phyloP scores from a whole-genome alignment of 1,284 basidiomycete species.

The Ganoderma multipileum region DNA sequence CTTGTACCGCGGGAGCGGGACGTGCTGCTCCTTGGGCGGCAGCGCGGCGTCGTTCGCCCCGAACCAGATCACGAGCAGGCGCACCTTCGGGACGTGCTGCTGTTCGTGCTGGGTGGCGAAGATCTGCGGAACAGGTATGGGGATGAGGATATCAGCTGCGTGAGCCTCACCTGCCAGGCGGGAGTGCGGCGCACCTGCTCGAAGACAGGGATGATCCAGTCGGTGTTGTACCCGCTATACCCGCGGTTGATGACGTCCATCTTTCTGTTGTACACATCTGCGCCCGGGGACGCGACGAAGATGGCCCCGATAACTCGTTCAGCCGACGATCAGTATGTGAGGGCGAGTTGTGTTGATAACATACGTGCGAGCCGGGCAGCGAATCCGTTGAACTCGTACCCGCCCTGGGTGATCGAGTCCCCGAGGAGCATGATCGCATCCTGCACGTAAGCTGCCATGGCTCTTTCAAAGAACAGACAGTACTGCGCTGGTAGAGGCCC shows the following conservation, averaged over 20 bases:
- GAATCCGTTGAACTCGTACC: slow-evolving; percentile 65
- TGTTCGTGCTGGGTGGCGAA: slow-evolving; percentile 62
- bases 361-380: slow-evolving; percentile 68
- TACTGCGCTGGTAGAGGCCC: neutral
- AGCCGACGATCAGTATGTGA: neutral
- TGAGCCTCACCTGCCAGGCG: too few relatives aligned
- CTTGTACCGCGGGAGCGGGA: slow-evolving; percentile 73
- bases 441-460: slow-evolving; percentile 64
- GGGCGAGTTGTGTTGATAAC: slow-evolving; percentile 32
- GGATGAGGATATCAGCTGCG: neutral
- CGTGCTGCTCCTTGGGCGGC: slow-evolving; percentile 58
- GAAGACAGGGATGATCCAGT: slow-evolving; percentile 83
- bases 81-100: slow-evolving; percentile 62
- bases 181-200: slow-evolving; percentile 75
- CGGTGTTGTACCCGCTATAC: slow-evolving; percentile 81
- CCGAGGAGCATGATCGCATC: slow-evolving; percentile 78
- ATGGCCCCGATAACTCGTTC: neutral
- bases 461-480: neutral
- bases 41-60: slow-evolving; percentile 79
- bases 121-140: slow-evolving; percentile 44
- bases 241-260: slow-evolving; percentile 88
- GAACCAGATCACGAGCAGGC: slow-evolving; percentile 86
- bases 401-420: slow-evolving; percentile 77
- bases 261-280: slow-evolving; percentile 80
- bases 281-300: neutral